Percentiles rank a stretch among this genome's conserved stretches.
Conservation (phyloP, 805 yeast genomes). For the Metschnikowia lochheadii region DNA sequence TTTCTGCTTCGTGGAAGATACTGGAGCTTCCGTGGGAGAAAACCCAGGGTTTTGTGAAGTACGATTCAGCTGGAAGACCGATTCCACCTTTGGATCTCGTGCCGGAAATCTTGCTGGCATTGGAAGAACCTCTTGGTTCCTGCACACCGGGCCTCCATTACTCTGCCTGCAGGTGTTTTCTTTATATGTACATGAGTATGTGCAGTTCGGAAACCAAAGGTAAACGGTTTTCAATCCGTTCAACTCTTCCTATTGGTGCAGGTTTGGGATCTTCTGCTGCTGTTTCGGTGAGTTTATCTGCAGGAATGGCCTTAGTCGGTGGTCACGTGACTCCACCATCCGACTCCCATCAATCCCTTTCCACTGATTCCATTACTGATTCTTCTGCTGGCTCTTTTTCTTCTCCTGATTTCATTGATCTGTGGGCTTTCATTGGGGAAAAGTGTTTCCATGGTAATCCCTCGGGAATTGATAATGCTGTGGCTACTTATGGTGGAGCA, state of each 20-base stretch:
- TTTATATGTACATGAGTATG: conserved; percentile 62
- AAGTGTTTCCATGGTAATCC: conserved; percentile 96
- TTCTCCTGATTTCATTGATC: conserved; percentile 59
- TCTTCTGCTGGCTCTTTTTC: no score
- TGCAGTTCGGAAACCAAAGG: conserved; percentile 32
- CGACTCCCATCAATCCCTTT: no score
- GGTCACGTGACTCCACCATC: conserved; percentile 38
- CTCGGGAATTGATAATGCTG: conserved; percentile 94
- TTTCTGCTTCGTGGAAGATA: conserved; percentile 60
- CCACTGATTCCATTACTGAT: no score
- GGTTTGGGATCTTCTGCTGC: conserved; percentile 96
- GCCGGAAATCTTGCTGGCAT: conserved; percentile 51
- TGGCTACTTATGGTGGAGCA: conserved; percentile 95
- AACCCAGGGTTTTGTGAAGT: not conserved
- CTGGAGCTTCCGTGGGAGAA: conserved; percentile 59
- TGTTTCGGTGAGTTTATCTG: conserved; percentile 74
- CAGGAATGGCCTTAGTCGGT: conserved; percentile 65
- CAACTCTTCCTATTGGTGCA: conserved; percentile 92
- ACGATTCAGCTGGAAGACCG: conserved; percentile 25
- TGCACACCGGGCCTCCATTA: conserved; percentile 58
- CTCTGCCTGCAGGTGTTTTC: conserved; percentile 76
- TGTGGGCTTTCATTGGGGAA: conserved; percentile 91
- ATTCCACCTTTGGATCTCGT: conserved; percentile 49
- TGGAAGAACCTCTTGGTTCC: conserved; percentile 42
- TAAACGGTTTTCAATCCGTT: conserved; percentile 61